Evolutionary conservation across 441 rosid species (phyloP).

Genomic region (Isatis lusitanica): DNA sequence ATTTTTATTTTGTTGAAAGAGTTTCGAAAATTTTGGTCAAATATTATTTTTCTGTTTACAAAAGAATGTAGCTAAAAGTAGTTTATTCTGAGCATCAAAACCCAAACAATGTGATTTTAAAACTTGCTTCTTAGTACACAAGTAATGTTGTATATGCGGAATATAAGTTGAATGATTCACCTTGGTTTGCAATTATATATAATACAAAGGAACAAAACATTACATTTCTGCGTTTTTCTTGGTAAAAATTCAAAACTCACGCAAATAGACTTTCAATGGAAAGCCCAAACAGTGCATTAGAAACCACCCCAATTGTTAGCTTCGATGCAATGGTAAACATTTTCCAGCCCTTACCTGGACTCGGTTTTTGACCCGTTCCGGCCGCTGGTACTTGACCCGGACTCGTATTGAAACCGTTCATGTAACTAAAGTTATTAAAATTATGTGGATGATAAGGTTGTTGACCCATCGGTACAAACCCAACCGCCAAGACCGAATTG

Average conservation of each 20-base stretch:
- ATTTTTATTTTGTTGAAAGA: not conserved
- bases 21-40: not conserved
- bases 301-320: slow-evolving; percentile 30
- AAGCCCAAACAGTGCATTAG: slow-evolving; percentile 30
- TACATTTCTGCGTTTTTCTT: not conserved
- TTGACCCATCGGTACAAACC: slow-evolving; percentile 25
- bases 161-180: not conserved
- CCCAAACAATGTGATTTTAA: too few species aligned
- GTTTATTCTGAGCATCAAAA: too few species aligned
- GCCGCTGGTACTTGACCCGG: slow-evolving; percentile 9
- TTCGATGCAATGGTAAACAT: slow-evolving; percentile 28
- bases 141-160: not conserved
- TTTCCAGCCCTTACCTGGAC: slow-evolving; percentile 19
- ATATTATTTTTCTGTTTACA: not conserved
- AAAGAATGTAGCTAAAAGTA: not conserved
- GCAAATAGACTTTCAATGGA: not conserved
- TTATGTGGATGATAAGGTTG: slow-evolving; percentile 8
- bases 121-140: not conserved
- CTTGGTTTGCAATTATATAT: not conserved
- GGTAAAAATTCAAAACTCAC: not conserved
- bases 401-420: not conserved
- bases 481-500: slow-evolving; percentile 34
- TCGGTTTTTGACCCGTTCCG: not conserved
- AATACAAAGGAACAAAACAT: not conserved
- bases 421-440: not conserved